Evolutionary conservation across 2,329 filamentous ascomycete species (phyloP), one percentile per base, ranked within the genome.

Genomic region (Pseudopyricularia javanii): DNA sequence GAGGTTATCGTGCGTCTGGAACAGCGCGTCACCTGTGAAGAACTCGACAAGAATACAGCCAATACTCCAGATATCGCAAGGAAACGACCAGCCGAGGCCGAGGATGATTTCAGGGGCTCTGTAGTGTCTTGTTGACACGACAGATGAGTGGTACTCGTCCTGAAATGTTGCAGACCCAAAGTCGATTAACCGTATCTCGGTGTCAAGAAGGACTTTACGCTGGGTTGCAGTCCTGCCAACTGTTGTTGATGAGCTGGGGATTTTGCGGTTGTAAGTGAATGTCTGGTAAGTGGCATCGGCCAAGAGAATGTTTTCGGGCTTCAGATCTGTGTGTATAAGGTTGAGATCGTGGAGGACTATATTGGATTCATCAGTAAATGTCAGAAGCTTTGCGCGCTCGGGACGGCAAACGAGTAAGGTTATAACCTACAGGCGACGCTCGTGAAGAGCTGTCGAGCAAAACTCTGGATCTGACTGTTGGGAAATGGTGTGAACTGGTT

Each of bases 381-480:
- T 30, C 4, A 22, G 33, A 24, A 26, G 14, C 4, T 9, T 11
- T 12, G 22, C 34, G 26, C 8, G 49, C 15, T 22, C 34, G 20
- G 14, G 40, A 47, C 47, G 24, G 45, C 43, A 56, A 33, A 52
- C 47, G 8, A 51, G 24, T 17, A 11, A 14, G 47, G 47, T 28
- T 32, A 6, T 35, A 11, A 82, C 88, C 76, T 73, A 95, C 89
- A 98, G 54, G 93, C 93, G 63, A 98, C 94, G 63, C 91, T 97
- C n/a, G 91, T 97, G 56, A 98, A 87, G 15, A 98, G 75, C 66
- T 98, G 93, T 50, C 91, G 83, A 49, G 93, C 93, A 74, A 98
- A 97, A 65, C 82, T 91, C 68, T 97, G 93, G 55, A 98, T 98
- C 68, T 98, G 93, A 59, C 91, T 96, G 74, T 94, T 97, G 12